phyloP scores from a whole-genome alignment of 352 stramenopile genomes.

The Globisporangium paddicum region DNA sequence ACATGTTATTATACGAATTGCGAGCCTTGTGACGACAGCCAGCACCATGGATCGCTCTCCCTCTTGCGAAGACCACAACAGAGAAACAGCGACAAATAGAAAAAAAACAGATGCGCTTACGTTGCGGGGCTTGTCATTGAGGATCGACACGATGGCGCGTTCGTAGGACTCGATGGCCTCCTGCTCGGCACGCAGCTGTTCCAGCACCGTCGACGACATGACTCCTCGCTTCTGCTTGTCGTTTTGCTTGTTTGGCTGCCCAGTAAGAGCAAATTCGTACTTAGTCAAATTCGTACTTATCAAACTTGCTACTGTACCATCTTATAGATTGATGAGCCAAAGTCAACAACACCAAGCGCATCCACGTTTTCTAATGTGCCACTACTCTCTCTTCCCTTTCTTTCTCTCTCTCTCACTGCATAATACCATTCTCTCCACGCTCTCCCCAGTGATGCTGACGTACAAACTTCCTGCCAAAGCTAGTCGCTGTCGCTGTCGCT shows the following conservation, averaged over 20 bases:
- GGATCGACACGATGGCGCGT: slow-evolving; percentile 59
- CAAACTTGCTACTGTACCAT: not conserved
- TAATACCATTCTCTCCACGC: not conserved
- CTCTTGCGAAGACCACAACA: not conserved
- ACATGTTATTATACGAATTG: not conserved
- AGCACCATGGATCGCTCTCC: not conserved
- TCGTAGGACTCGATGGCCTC: slow-evolving; percentile 81
- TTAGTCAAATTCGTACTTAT: not conserved
- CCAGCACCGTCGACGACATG: slow-evolving; percentile 87
- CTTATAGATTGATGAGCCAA: not conserved
- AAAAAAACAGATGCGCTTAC: slow-evolving; percentile 32
- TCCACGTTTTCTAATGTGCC: not conserved
- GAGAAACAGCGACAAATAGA: not conserved
- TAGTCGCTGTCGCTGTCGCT: slow-evolving; percentile 71
- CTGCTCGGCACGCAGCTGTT: slow-evolving; percentile 76
- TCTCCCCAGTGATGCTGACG: not conserved
- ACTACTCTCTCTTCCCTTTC: not conserved
- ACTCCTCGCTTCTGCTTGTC: not conserved
- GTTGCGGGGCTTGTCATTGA: slow-evolving; percentile 78
- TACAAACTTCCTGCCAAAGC: slow-evolving; percentile 21
- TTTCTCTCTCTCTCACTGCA: not conserved
- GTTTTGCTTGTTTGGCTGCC: slow-evolving; percentile 1
- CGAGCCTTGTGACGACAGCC: not conserved
- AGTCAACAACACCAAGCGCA: not conserved
- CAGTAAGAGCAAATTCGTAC: not conserved